Evolutionary conservation across 371 early-diverging fungal genomes (phyloP), one percentile per base, ranked within the genome.

Genomic region (Rhizomucor pusillus): DNA sequence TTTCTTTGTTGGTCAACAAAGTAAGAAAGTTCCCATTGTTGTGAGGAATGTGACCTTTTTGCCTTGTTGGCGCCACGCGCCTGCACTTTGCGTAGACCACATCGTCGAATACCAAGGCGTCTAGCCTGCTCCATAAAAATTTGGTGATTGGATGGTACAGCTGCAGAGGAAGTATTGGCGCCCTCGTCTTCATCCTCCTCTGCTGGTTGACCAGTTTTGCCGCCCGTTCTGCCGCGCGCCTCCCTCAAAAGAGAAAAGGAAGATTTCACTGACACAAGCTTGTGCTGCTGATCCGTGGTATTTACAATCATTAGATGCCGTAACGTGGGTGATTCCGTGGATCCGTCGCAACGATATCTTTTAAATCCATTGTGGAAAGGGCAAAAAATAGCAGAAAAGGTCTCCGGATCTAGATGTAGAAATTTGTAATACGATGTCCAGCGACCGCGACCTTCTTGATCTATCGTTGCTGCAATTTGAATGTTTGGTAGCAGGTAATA

Each of bases 371-470:
- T 56, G 9, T 23, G 50, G 25, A 37, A 39, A 18, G 58, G 47
- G 7, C 35, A 34, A 46, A 58, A 58, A 13, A 47, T 45, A 13
- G 58, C 58, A n/a, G 44, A 20, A 19, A 58, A 34, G 1, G 58
- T 58, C n/a, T 16, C 19, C 40, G 43, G 46, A 25, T 58, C 58
- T 24, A 58, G 40, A 10, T 39, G 20, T 18, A 44, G 14, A 20
- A 58, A 58, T 13, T 12, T 16, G 40, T 52, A 52, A 12, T 46
- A 35, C 16, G 37, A 25, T 18, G 58, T 58, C 33, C 41, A 45
- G 18, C 43, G 41, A 4, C 58, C 36, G 20, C 58, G 52, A 3
- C 58, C 58, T 29, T 58, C 58, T 33, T 58, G 58, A 10, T 58
- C 58, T 3, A 52, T 58, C 4, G 39, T 41, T n/a, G 52, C 51